phyloP scores from a whole-genome alignment of 1,139 yeast species.

The Hyphopichia pseudoburtonii region DNA sequence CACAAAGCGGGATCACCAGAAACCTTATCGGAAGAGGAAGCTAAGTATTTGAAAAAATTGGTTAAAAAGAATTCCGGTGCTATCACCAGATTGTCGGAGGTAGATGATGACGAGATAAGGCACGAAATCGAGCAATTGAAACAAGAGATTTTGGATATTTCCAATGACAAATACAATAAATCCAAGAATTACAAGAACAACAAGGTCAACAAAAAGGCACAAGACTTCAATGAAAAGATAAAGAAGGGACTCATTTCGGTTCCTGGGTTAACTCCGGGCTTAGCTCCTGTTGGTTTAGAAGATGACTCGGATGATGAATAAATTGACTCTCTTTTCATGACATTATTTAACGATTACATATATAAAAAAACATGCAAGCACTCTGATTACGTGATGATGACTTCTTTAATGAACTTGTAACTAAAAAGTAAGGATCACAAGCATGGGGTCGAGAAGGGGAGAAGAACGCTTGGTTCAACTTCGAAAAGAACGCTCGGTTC shows the following conservation, averaged over 20 bases:
- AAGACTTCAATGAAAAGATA: slow-evolving; percentile 43
- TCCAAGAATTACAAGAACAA: slow-evolving; percentile 19
- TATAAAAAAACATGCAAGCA: no score
- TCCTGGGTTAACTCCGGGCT: slow-evolving; percentile 86
- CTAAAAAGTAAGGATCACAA: no score
- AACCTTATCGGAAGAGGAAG: slow-evolving; percentile 43
- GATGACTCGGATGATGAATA: slow-evolving; percentile 43
- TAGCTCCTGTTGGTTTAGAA: slow-evolving; percentile 78
- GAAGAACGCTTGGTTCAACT: no score
- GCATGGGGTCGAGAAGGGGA: no score
- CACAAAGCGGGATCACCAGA: slow-evolving; percentile 33
- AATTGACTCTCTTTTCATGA: no score
- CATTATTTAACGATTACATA: no score
- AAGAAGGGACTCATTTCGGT: slow-evolving; percentile 44
- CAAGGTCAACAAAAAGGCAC: slow-evolving; percentile 27
- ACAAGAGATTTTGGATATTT: slow-evolving; percentile 33
- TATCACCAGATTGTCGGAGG: slow-evolving; percentile 44
- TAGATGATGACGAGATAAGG: slow-evolving; percentile 41
- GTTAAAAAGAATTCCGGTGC: slow-evolving; percentile 49
- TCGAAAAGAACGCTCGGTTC: no score
- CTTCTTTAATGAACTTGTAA: no score
- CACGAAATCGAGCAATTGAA: slow-evolving; percentile 49
- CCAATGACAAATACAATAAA: slow-evolving; percentile 18
- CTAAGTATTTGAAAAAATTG: slow-evolving; percentile 47
- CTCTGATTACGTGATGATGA: no score